Base-by-base conservation (phyloP, 2,329 filamentous ascomycete genomes). In the Exophiala sideris region DNA sequence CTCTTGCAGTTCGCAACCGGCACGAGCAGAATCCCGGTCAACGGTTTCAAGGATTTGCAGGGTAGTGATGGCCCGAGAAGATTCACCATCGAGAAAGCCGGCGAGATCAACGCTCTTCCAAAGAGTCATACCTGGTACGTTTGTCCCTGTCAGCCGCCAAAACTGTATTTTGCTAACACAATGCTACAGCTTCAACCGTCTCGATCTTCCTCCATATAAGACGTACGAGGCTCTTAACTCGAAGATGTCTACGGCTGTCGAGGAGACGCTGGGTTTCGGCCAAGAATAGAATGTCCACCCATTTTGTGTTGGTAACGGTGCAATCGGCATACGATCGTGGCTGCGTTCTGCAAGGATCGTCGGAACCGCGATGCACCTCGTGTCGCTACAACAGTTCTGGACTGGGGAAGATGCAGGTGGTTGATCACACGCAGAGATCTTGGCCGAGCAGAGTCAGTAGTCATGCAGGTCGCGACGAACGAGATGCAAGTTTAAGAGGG, bases 31-130 rank as follows among this genome's bases (percentile, higher is more conserved):
- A 99, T 99, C 63, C 94, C 94, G 1, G 94, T 99, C 74, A 99
- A 99, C 71, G 94, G 94, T 6, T 99, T 99, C 82, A 99, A 99
- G 76, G 94, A 99, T 79, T 78, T 99, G 48, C 94, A 99, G 73
- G 94, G 94, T 38, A 96, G 91, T 64, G 94, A 99, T 70, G 94
- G 94, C 3, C 94, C 94, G 8, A 82, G 94, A 73, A 80, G 94
- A 59, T 99, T 99, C 67, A 99, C 94, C 1, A 97, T 99, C 71
- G 94, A 99, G 72, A 97, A 97, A 77, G 90, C 91, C 35, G 94
- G 94, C 54, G 94, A 97, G 69, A 79, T 91, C 48, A 84, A 80
- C 57, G 95, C 96, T 65, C 72, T 99, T 68, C 94, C 94, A 32
- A 99, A 99, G 76, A 94, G 91, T 56, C 94, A 99, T 71, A 99